Base-by-base conservation (phyloP, 192 early-diverging fungal species). In the Coemansia umbellata region DNA sequence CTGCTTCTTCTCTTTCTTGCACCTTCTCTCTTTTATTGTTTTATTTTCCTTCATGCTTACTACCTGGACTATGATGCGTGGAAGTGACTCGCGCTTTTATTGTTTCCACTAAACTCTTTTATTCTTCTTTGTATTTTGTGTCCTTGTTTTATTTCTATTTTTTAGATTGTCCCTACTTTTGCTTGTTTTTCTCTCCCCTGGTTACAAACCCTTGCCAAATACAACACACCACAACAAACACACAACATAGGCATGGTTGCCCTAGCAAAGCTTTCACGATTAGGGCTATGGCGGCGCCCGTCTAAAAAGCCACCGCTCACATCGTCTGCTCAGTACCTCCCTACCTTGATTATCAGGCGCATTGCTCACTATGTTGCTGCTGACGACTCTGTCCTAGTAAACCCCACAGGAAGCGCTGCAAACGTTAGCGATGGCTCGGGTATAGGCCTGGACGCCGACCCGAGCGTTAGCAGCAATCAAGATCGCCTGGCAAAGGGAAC, bases 311-410 rank as follows among this genome's bases (percentile, higher is more conserved):
- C 27, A 3, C 18, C 19, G 7, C 41, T 27, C 7, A 19, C 32
- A 6, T 53, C 51, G 1, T 22, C 42, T 7, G 69, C 69, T 8
- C 69, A 65, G 62, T 53, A 60, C 41, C 55, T 73, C 40, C 69
- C 69, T 8, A 61, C 69, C 8, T 41, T 24, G 24, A 61, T 73
- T 21, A 56, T 73, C 48, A 58, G 66, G 47, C 69, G 57, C 50
- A 73, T 73, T 17, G 53, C 62, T 11, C 28, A 53, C 42, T 66
- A 58, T 47, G 48, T 56, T 10, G 39, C 69, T 2, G 49, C 53
- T 15, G 47, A 44, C 27, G 55, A 58, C 23, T 47, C 37, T 33
- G 52, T 48, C 26, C 36, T 24, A 21, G 30, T 31, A 30, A 40
- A 50, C 59, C 24, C 31, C 13, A 32, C 31, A 14, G 54, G 31